Conservation (phyloP, 1,139 yeast genomes). For the Candida frijolesensis region DNA sequence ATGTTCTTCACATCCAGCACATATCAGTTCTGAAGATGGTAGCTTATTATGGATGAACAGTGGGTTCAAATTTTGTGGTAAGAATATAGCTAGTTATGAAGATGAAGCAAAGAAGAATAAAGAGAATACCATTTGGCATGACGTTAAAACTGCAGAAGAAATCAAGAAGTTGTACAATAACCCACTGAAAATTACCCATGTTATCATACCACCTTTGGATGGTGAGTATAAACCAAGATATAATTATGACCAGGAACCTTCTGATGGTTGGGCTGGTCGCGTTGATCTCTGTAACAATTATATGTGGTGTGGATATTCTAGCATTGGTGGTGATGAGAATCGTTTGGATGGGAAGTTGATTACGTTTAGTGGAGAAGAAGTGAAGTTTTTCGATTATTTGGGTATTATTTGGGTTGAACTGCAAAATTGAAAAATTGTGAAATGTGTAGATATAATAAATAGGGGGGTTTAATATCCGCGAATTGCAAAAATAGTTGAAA, state of each 20-base stretch:
- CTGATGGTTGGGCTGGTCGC: constrained; percentile 30
- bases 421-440: neutral
- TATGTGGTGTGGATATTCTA: constrained; percentile 47
- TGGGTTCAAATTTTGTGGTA: constrained; percentile 36
- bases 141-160: constrained; percentile 15
- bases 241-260: constrained; percentile 31
- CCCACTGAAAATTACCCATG: constrained; percentile 27
- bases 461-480: no score
- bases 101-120: constrained; percentile 24
- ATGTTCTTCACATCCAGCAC: constrained; percentile 51
- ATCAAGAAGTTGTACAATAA: constrained; percentile 26
- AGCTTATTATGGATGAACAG: constrained; percentile 37
- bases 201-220: constrained; percentile 34
- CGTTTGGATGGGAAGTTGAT: constrained; percentile 28
- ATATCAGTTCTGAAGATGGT: constrained; percentile 34
- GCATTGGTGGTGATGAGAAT: constrained; percentile 39
- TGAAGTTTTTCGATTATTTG: constrained; percentile 27
- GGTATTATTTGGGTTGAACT: constrained; percentile 37
- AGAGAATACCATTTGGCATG: constrained; percentile 22
- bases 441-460: no score
- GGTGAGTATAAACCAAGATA: constrained; percentile 17
- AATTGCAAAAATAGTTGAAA: no score
- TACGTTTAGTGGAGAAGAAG: constrained; percentile 23
- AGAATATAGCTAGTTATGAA: constrained; percentile 26
- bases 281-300: constrained; percentile 38